Evolutionary conservation across 2,329 filamentous ascomycete species (phyloP), one percentile per base, ranked within the genome.

Genomic region (Verticillium nubilum): DNA sequence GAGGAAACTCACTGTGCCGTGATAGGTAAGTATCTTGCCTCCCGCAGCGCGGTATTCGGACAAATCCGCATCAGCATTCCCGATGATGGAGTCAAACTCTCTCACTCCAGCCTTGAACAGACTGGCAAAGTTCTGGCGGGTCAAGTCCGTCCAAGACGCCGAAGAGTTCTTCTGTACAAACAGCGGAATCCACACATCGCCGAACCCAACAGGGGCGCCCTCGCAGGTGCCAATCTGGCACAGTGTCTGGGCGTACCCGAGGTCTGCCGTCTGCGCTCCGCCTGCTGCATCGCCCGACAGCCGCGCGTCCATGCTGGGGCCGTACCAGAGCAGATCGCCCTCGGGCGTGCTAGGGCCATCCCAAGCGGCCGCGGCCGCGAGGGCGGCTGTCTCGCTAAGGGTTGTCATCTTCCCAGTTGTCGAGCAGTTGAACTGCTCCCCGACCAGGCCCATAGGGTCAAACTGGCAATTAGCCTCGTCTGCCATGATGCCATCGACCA

Each of bases 1-100:
- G 5, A 31, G 29, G 29, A 5, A 5, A 35, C 31, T 35, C 31
- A 35, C 68, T 5, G 72, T 67, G 1, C 79, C 79, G 60, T 81
- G 79, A 67, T 78, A 81, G 64, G 77, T 70, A 13, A 81, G 33
- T 23, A 80, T 70, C 67, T 78, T 80, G 29, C 74, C 71, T 5
- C 78, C 78, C n/a, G 42, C n/a, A 7, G n/a, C 23, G 3, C 72
- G 68, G 12, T 72, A 77, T 0, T 61, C 63, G 0, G 65, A 57
- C 10, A 75, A 58, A 37, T 68, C 69, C 52, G 69, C 66, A 52
- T 70, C 64, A 28, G 65, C 62, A 15, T 70, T 67, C 3, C 65
- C 65, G 60, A 70, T 69, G 5, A 68, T 58, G 1, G 57, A 58
- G 52, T 61, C 59, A 33, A 63, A 67, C 53, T 61, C 54, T 5